phyloP scores from a whole-genome alignment of 2,329 filamentous ascomycete genomes.

The Fusarium neocosmosporiellum region DNA sequence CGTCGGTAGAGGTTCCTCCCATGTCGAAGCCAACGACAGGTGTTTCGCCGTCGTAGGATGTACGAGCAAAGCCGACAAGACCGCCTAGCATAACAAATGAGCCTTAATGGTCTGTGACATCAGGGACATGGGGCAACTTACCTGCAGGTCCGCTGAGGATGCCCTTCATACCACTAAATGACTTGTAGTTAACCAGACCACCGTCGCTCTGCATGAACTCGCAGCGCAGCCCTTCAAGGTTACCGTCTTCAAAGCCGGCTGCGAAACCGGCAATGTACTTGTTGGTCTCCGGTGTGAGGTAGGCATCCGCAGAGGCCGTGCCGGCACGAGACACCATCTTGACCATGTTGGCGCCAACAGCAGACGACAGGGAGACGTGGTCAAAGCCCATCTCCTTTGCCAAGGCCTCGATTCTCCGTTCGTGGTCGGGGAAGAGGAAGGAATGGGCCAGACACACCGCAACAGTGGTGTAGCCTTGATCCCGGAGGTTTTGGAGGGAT shows the following conservation, averaged over 20 bases:
- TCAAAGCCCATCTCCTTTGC: slow-evolving; percentile 54
- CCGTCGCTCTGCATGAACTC: slow-evolving; percentile 41
- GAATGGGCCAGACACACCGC: slow-evolving; percentile 77
- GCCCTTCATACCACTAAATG: slow-evolving; percentile 37
- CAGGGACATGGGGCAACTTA: background rate
- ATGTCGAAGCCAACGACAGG: slow-evolving; percentile 42
- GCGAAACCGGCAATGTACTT: slow-evolving; percentile 48
- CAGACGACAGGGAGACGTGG: slow-evolving; percentile 48
- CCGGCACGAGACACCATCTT: slow-evolving; percentile 55
- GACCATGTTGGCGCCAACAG: slow-evolving; percentile 52
- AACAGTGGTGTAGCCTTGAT: slow-evolving; percentile 63
- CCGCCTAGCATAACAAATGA: slow-evolving; percentile 2
- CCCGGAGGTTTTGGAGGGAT: slow-evolving; percentile 69
- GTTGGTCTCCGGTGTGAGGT: slow-evolving; percentile 53
- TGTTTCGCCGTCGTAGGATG: slow-evolving; percentile 28
- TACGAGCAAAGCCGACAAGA: slow-evolving; percentile 23
- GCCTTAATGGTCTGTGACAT: fast-evolving
- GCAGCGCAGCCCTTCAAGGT: slow-evolving; percentile 24
- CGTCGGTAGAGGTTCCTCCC: slow-evolving; percentile 76
- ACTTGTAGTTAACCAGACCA: slow-evolving; percentile 38
- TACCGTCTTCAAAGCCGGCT: slow-evolving; percentile 27
- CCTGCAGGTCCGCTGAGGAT: slow-evolving; percentile 40
- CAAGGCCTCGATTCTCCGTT: slow-evolving; percentile 50
- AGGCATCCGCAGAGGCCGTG: slow-evolving; percentile 55
- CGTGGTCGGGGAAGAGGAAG: slow-evolving; percentile 70